Evolutionary conservation across 2,329 filamentous ascomycete species (phyloP).

Genomic region (Thelonectria olida): DNA sequence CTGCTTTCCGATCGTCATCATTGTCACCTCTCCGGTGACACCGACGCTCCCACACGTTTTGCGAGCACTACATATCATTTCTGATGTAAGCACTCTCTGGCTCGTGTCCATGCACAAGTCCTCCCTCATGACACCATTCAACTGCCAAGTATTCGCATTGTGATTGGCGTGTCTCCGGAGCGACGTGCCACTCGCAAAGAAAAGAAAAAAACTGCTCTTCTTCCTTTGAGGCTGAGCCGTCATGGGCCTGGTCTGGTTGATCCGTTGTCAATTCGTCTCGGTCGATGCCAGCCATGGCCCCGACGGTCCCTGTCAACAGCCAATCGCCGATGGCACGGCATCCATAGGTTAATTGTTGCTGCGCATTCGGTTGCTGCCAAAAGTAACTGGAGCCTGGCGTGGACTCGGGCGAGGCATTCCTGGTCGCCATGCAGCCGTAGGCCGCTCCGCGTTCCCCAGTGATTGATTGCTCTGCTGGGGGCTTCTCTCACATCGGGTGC

Average conservation of each 20-base stretch:
- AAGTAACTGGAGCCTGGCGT: constrained; percentile 16
- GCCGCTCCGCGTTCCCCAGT: too few relatives aligned
- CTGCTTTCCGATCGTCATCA: constrained; percentile 15
- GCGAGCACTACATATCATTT: background rate
- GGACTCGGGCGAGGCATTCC: constrained; percentile 21
- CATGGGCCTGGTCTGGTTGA: background rate
- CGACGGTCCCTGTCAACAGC: constrained; percentile 3
- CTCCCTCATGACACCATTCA: constrained; percentile 14
- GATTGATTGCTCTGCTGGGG: background rate
- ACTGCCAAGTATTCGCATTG: background rate
- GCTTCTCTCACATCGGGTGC: background rate
- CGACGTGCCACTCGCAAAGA: constrained; percentile 6
- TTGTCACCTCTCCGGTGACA: constrained; percentile 21
- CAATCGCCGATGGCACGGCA: constrained; percentile 19
- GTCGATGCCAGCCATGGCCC: constrained; percentile 11
- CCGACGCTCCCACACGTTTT: constrained; percentile 2
- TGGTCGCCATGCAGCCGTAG: constrained; percentile 6
- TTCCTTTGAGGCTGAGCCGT: constrained; percentile 18
- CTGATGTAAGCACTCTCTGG: constrained; percentile 30
- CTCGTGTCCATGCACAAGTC: too few relatives aligned
- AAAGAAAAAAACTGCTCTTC: background rate
- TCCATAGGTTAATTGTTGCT: background rate
- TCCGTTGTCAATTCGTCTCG: constrained; percentile 7
- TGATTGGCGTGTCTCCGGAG: background rate
- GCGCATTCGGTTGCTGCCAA: constrained; percentile 23